These are phyloP conservation scores for Penicillium cosmopolitanum DNA, from an alignment of 495 filamentous ascomycete species.

Conservation along the genomic window DNA sequence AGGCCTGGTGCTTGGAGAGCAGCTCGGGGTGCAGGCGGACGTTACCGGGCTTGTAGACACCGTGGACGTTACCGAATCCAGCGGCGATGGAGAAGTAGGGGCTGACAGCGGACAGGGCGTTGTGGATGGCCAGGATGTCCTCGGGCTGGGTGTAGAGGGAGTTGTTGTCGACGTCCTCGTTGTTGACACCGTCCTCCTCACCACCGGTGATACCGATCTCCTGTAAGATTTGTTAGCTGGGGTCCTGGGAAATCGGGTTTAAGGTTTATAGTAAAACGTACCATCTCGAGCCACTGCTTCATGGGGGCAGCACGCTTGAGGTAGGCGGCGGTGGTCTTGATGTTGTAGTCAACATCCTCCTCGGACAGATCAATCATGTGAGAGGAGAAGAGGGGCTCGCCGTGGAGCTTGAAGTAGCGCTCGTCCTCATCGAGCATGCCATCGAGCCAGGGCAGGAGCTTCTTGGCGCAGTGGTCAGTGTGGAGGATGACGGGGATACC, in stretches of 20 bases:
- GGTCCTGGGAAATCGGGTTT: neutral
- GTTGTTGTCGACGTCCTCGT: conserved; percentile 84
- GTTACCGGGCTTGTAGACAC: conserved; percentile 98
- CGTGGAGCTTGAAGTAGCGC: conserved; percentile 87
- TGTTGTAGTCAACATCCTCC: conserved; percentile 87
- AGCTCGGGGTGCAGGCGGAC: conserved; percentile 94
- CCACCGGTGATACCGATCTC: conserved; percentile 94
- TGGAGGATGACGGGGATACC: conserved; percentile 89
- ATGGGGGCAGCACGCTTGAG: conserved; percentile 87
- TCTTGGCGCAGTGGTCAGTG: conserved; percentile 94
- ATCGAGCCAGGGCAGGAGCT: conserved; percentile 93
- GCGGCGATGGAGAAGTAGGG: conserved; percentile 98
- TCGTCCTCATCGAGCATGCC: conserved; percentile 94
- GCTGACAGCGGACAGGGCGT: conserved; percentile 76
- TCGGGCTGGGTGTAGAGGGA: conserved; percentile 97
- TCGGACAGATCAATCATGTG: conserved; percentile 99
- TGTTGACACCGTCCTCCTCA: conserved; percentile 86
- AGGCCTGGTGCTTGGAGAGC: conserved; percentile 89
- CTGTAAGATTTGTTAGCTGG: conserved; percentile 36
- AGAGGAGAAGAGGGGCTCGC: conserved; percentile 88
- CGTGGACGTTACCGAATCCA: conserved; percentile 98
- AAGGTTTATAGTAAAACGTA: conserved; percentile 40
- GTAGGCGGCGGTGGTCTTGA: conserved; percentile 86
- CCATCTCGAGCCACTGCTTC: conserved; percentile 99
- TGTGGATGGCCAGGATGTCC: conserved; percentile 88